These are phyloP conservation scores for Pugionium cornutum DNA, from an alignment of 345 rosid species.

Conservation along the genomic window DNA sequence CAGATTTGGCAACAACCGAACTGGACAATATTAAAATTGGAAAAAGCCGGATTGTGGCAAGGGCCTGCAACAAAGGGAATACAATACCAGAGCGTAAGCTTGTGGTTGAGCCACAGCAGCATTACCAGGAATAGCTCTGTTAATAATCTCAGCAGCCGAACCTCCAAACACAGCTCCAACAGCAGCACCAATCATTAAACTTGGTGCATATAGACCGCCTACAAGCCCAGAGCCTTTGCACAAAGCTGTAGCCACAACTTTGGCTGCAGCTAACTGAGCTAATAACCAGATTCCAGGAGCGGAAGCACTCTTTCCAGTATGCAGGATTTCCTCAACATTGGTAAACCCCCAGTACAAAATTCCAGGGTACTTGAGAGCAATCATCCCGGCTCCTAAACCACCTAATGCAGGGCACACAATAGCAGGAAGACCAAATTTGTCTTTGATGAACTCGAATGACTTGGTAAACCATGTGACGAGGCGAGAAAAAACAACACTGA, in stretches of 20 bases:
- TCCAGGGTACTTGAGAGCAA: constrained; percentile 98
- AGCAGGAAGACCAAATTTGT: constrained; percentile 78
- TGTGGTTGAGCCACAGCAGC: constrained; percentile 98
- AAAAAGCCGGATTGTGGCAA: constrained; percentile 16
- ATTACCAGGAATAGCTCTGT: constrained; percentile 94
- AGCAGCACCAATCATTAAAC: constrained; percentile 99
- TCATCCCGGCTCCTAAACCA: constrained; percentile 93
- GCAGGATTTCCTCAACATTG: constrained; percentile 94
- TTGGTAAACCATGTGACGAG: constrained; percentile 87
- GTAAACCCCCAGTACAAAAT: constrained; percentile 97
- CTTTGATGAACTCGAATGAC: constrained; percentile 73
- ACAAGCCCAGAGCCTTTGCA: constrained; percentile 98
- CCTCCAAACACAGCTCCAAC: constrained; percentile 99
- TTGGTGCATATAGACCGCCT: constrained; percentile 96
- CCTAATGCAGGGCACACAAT: constrained; percentile 97
- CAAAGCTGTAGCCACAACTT: constrained; percentile 92
- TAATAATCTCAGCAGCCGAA: constrained; percentile 83
- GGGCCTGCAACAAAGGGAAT: constrained; percentile 28
- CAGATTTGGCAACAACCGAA: constrained; percentile 20
- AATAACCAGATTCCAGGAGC: constrained; percentile 98
- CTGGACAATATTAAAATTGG: neutral
- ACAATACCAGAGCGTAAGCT: constrained; percentile 93
- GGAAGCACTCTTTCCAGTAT: constrained; percentile 92
- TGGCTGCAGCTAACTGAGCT: constrained; percentile 89
- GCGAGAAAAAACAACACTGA: constrained; percentile 82